Percentiles rank a stretch among this genome's conserved stretches.
Conservation (phyloP, 1,139 yeast genomes). For the Casaregolazyma suthepensis region DNA sequence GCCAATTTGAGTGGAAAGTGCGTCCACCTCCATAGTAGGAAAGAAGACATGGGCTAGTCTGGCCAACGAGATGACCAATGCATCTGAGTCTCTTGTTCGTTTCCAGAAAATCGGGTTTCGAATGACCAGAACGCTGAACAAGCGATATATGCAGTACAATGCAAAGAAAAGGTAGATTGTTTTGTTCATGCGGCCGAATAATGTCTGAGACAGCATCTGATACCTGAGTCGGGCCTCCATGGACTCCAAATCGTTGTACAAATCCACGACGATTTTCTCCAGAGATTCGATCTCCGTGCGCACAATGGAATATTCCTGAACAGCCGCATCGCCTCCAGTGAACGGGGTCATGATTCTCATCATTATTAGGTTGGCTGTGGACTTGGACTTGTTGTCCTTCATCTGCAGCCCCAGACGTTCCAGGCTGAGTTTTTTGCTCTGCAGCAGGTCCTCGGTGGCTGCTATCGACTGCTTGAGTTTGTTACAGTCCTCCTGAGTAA, state of each 20-base stretch:
- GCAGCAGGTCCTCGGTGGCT: slow-evolving; percentile 33
- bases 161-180: slow-evolving; percentile 40
- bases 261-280: slow-evolving; percentile 36
- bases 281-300: slow-evolving; percentile 68
- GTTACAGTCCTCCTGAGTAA: slow-evolving; percentile 31
- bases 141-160: slow-evolving; percentile 58
- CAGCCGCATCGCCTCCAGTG: slow-evolving; percentile 34
- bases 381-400: slow-evolving; percentile 18
- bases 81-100: slow-evolving; percentile 19
- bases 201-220: slow-evolving; percentile 29
- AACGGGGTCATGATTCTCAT: slow-evolving; percentile 24
- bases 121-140: slow-evolving; percentile 39
- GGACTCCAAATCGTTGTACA: slow-evolving; percentile 30
- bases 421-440: slow-evolving; percentile 23
- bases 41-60: slow-evolving; percentile 29
- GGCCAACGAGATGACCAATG: slow-evolving; percentile 54
- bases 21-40: slow-evolving; percentile 38
- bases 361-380: slow-evolving; percentile 26
- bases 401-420: slow-evolving; percentile 15
- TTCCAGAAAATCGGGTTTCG: slow-evolving; percentile 25
- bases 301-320: slow-evolving; percentile 59
- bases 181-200: slow-evolving; percentile 27
- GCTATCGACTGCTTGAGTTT: slow-evolving; percentile 33
- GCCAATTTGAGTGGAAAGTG: slow-evolving; percentile 58
- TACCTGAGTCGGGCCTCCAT: slow-evolving; percentile 22